Percentiles rank a stretch among this genome's conserved stretches.
Evolutionary conservation across 2,329 filamentous ascomycete genomes (phyloP).

Genomic region (Microcyclospora pomicola): DNA sequence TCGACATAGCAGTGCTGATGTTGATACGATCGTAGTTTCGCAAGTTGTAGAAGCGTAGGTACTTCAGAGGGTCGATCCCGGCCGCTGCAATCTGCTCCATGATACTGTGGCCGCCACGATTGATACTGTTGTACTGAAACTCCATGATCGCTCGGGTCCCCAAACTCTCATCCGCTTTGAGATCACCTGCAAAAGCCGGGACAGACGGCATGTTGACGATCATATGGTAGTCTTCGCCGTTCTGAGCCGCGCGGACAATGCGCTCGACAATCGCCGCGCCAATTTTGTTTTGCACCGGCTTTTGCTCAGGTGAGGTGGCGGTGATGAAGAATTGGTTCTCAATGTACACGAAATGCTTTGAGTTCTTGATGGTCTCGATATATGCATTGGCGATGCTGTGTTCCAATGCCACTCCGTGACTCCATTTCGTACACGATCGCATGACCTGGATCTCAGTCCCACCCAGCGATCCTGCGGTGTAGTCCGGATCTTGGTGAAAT

Average conservation of each 20-base stretch:
- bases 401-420: conserved; percentile 44
- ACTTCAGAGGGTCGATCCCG: conserved; percentile 56
- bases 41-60: conserved; percentile 76
- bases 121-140: conserved; percentile 71
- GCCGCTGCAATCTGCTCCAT: conserved; percentile 53
- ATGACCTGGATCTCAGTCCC: conserved; percentile 70
- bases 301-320: conserved; percentile 55
- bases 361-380: conserved; percentile 84
- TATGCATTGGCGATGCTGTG: conserved; percentile 93
- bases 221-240: conserved; percentile 55
- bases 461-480: conserved; percentile 40
- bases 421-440: conserved; percentile 42
- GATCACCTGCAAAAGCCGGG: conserved; percentile 69
- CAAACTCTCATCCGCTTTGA: conserved; percentile 57
- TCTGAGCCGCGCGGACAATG: conserved; percentile 54
- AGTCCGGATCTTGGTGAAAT: conserved; percentile 7
- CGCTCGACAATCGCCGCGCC: conserved; percentile 67
- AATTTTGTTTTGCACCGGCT: conserved; percentile 63
- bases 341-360: conserved; percentile 90
- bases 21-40: conserved; percentile 78
- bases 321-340: conserved; percentile 98
- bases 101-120: conserved; percentile 62
- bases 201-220: conserved; percentile 68
- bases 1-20: conserved; percentile 45
- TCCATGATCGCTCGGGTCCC: conserved; percentile 80